Base-by-base conservation (phyloP, 768 basidiomycete species). In the Gymnopilus junonius region DNA sequence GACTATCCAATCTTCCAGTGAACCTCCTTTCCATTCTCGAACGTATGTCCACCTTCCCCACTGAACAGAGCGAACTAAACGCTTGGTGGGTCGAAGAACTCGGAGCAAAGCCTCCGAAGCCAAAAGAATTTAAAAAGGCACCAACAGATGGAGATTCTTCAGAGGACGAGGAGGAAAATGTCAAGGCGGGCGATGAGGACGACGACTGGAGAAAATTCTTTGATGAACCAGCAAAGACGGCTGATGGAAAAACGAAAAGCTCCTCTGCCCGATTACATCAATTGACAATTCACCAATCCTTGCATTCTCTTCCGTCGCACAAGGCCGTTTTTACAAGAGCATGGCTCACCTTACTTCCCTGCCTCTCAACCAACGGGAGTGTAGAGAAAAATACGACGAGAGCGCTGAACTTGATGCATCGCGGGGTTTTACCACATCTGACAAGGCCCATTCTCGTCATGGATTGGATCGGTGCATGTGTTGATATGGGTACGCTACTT, bases 401-500 rank as follows among this genome's bases (percentile, higher is more conserved):
- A 48, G 86, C 83, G 15, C 76, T 97, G 64, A 89, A 88, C 68
- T 81, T 95, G 31, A 87, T 97, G 83, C 94, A 97, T 73, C 81
- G 87, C 12, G 87, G 89, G 5, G 90, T 96, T 12, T 76, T 97
- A 73, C 95, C 95, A 0, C 88, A 95, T 73, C 73, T 96, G 50
- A 94, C 92, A 0, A 76, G 91, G 39, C 87, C 91, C 0, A 80
- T 92, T 51, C 75, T 93, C 55, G 83, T 92, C n/a, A 94, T 95
- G 91, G 94, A 97, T 73, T 97, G 95, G 93, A 83, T 97, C 39
- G 86, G 88, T 27, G 86, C 86, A 2, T 93, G 92, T 67, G 90
- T 95, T 12, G 94, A 96, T 71, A 81, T 85, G 67, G 94, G 94
- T 89, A 58, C 64, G 86, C 73, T 39, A 20, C 29, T 55, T 29